Conservation (phyloP, 2,329 filamentous ascomycete genomes). For the Colletotrichum incanum region DNA sequence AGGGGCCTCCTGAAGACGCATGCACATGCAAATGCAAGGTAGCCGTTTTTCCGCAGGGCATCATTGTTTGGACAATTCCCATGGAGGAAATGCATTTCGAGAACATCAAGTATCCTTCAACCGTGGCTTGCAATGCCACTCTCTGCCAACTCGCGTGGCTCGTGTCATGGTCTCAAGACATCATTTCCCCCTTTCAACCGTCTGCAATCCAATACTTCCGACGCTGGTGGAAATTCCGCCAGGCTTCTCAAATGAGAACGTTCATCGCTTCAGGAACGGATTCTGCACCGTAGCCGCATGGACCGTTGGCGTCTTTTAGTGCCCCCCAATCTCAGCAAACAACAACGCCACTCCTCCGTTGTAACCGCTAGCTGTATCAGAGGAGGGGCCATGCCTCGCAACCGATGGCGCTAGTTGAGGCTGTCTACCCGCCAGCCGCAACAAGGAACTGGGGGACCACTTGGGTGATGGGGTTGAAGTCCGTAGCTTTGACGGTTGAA, state of each 20-base stretch:
- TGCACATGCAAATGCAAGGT: conserved; percentile 20
- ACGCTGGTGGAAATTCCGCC: neutral
- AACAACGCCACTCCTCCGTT: conserved; percentile 24
- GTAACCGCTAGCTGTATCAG: conserved; percentile 36
- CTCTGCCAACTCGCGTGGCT: neutral
- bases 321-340: conserved; percentile 3
- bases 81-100: neutral
- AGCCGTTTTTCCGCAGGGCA: neutral
- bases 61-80: neutral
- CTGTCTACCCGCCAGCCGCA: conserved; percentile 14
- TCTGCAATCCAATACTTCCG: neutral
- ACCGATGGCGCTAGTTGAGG: conserved; percentile 15
- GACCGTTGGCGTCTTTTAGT: conserved; percentile 35
- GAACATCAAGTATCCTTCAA: neutral
- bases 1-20: conserved; percentile 1
- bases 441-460: neutral
- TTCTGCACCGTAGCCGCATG: conserved; percentile 34
- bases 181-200: conserved; percentile 22
- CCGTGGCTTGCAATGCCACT: neutral
- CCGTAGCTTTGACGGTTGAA: conserved; percentile 26
- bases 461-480: neutral
- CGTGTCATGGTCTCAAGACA: neutral
- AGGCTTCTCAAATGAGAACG: conserved; percentile 3
- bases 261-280: conserved; percentile 12
- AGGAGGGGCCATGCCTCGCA: conserved; percentile 31